Percentiles rank a stretch among this genome's conserved stretches.
These are phyloP conservation scores for Pulveroboletus ravenelii DNA, from an alignment of 768 basidiomycete genomes.

Conservation along the genomic window DNA sequence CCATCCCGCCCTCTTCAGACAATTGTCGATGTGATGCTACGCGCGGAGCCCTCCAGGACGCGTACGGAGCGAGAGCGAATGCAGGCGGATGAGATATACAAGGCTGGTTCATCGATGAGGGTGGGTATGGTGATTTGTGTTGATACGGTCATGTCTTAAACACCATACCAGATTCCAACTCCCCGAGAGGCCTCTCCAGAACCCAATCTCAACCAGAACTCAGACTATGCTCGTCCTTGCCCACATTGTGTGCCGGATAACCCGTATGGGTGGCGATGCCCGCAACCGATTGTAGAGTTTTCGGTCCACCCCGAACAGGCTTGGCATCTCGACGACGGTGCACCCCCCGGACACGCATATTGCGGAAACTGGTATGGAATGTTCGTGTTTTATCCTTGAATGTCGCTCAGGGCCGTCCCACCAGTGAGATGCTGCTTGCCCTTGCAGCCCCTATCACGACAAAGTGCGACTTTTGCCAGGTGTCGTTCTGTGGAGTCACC, in stretches of 20 bases:
- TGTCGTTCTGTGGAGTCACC: conserved; percentile 78
- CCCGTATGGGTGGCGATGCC: conserved; percentile 73
- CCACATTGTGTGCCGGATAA: conserved; percentile 72
- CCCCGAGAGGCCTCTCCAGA: conserved; percentile 76
- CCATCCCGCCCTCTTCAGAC: conserved; percentile 72
- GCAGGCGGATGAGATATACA: conserved; percentile 82
- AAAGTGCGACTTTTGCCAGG: conserved; percentile 78
- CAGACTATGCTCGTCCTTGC: conserved; percentile 71
- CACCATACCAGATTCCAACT: conserved; percentile 54
- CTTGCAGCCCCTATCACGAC: conserved; percentile 71
- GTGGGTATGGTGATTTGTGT: conserved; percentile 37
- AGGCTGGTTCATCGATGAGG: conserved; percentile 53
- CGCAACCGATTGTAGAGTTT: conserved; percentile 76
- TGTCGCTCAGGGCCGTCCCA: background rate
- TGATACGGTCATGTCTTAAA: background rate
- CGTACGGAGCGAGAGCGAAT: conserved; percentile 66
- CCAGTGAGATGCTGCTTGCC: conserved; percentile 72
- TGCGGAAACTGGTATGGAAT: conserved; percentile 76
- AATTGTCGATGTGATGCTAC: conserved; percentile 67
- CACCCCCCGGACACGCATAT: conserved; percentile 72
- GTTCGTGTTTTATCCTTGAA: background rate
- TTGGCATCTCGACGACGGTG: conserved; percentile 73
- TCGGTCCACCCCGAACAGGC: conserved; percentile 62
- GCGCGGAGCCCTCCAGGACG: conserved; percentile 62
- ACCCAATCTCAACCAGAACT: conserved; percentile 59